Percentiles rank a stretch among this genome's conserved stretches.
Evolutionary conservation across 2,329 filamentous ascomycete species (phyloP).

Genomic region (Claviceps pazoutovae): DNA sequence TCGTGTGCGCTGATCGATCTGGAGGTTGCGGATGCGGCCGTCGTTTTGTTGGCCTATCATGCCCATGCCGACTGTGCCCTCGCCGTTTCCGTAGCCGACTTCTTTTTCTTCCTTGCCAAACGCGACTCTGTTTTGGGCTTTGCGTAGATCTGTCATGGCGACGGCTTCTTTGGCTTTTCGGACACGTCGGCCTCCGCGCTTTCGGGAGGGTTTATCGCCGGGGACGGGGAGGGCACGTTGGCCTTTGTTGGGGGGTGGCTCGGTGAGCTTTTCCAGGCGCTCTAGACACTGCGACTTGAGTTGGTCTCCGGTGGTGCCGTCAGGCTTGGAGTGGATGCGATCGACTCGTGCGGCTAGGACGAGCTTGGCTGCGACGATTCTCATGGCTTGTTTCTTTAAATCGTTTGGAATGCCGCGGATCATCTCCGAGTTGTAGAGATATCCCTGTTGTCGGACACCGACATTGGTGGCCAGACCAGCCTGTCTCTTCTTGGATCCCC

Average conservation of each 20-base stretch:
- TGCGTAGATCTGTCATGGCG: conserved; percentile 91
- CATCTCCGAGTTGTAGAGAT: conserved; percentile 81
- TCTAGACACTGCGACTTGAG: conserved; percentile 72
- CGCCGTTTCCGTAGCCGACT: conserved; percentile 76
- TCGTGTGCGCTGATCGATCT: conserved; percentile 84
- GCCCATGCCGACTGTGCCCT: conserved; percentile 74
- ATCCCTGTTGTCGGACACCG: conserved; percentile 81
- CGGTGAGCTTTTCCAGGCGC: conserved; percentile 81
- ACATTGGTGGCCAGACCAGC: conserved; percentile 86
- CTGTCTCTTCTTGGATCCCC: conserved; percentile 78
- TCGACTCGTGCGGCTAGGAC: conserved; percentile 89
- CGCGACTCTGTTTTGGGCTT: conserved; percentile 89
- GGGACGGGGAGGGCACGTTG: conserved; percentile 76
- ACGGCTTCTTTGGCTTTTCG: conserved; percentile 93
- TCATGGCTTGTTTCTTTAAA: conserved; percentile 83
- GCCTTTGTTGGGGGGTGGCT: conserved; percentile 81
- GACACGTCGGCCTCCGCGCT: conserved; percentile 79
- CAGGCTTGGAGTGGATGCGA: conserved; percentile 63
- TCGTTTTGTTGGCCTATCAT: conserved; percentile 89
- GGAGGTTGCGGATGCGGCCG: conserved; percentile 73
- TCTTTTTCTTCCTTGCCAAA: conserved; percentile 95
- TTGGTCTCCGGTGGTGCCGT: conserved; percentile 71
- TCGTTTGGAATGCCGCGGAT: conserved; percentile 75
- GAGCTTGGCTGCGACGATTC: conserved; percentile 85
- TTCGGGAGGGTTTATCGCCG: conserved; percentile 87